phyloP scores from a whole-genome alignment of 1,284 basidiomycete genomes.

The Trichosporon sp. region DNA sequence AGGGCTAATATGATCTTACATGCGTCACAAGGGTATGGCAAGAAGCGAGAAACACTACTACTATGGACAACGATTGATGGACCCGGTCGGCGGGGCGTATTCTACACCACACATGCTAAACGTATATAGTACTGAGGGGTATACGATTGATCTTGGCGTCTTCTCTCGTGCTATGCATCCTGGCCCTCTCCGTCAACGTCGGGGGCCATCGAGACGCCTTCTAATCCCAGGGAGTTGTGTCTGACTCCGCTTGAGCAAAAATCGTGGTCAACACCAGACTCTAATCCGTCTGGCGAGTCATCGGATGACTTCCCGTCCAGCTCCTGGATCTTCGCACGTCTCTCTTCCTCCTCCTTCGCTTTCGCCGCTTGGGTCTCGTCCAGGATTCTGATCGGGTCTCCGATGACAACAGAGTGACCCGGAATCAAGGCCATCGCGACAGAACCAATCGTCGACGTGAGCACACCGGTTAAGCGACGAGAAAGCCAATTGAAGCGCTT shows the following conservation, averaged over 20 bases:
- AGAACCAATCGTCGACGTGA: slow-evolving; percentile 27
- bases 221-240: slow-evolving; percentile 20
- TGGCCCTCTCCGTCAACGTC: slow-evolving; percentile 21
- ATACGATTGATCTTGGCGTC: neutral
- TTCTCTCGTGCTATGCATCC: slow-evolving; percentile 7
- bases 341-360: neutral
- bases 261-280: neutral
- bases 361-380: slow-evolving; percentile 4
- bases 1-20: neutral
- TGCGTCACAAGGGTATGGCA: neutral
- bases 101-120: neutral
- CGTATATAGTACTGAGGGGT: neutral
- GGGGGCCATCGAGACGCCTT: slow-evolving; percentile 23
- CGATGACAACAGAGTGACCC: slow-evolving; percentile 13
- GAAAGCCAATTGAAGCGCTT: slow-evolving; percentile 36
- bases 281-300: neutral
- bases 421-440: slow-evolving; percentile 22
- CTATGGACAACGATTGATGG: neutral
- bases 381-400: slow-evolving; percentile 8
- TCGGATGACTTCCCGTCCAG: neutral
- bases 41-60: neutral
- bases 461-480: slow-evolving; percentile 28
- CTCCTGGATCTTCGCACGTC: slow-evolving; percentile 3
- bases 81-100: neutral
- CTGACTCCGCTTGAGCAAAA: neutral